Conservation (phyloP, 257 asterid genomes). For the Lithospermum erythrorhizon region DNA sequence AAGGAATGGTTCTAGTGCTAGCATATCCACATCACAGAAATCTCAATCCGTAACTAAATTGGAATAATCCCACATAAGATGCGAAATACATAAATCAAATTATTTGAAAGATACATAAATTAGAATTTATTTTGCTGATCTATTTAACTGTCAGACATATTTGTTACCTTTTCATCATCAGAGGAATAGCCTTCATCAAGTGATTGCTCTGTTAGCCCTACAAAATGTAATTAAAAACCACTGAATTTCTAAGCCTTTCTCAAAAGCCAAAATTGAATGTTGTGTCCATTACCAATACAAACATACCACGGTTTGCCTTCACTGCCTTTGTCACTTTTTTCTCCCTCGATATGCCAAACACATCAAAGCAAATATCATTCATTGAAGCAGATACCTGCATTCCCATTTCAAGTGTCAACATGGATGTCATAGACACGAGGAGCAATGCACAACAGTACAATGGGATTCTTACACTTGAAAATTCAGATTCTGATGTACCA, state of each 20-base stretch:
- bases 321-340: slow-evolving; percentile 61
- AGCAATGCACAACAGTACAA: neutral
- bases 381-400: slow-evolving; percentile 78
- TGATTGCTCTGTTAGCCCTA: slow-evolving; percentile 74
- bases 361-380: slow-evolving; percentile 74
- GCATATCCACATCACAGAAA: neutral
- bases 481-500: slow-evolving; percentile 86
- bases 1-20: neutral
- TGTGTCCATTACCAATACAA: neutral
- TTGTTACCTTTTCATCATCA: slow-evolving; percentile 52
- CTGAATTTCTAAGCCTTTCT: no score
- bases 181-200: slow-evolving; percentile 77
- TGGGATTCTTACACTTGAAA: slow-evolving; percentile 43
- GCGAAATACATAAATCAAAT: neutral
- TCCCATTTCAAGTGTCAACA: neutral
- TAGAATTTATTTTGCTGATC: neutral
- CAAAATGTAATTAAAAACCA: neutral
- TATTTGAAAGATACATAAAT: neutral
- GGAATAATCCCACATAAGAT: neutral
- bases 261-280: no score
- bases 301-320: slow-evolving; percentile 74
- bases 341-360: slow-evolving; percentile 62
- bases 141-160: no score
- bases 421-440: neutral
- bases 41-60: neutral